phyloP scores from a whole-genome alignment of 805 yeast species.

The Cyberlindnera maritima region DNA sequence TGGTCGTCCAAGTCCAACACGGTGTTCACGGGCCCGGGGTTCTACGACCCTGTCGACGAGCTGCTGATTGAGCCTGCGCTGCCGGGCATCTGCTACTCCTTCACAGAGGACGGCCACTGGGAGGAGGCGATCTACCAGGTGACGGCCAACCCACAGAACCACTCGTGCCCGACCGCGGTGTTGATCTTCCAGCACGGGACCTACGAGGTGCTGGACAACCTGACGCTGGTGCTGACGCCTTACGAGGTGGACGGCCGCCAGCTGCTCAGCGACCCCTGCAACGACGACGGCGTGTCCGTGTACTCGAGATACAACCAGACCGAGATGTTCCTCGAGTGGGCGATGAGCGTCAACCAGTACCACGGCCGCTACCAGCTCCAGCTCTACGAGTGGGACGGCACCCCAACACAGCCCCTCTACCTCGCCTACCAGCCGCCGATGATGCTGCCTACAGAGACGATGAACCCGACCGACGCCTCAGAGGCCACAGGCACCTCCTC shows the following conservation, averaged over 20 bases:
- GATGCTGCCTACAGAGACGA: constrained; percentile 91
- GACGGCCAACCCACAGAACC: constrained; percentile 64
- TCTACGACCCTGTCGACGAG: constrained; percentile 95
- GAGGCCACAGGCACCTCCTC: constrained; percentile 29
- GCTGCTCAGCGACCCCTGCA: constrained; percentile 83
- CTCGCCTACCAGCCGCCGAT: constrained; percentile 91
- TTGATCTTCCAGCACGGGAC: constrained; percentile 88
- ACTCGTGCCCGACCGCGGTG: constrained; percentile 80
- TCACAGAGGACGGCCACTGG: constrained; percentile 86
- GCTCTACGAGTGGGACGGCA: constrained; percentile 74
- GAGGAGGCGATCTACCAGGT: constrained; percentile 90
- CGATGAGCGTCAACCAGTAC: constrained; percentile 67
- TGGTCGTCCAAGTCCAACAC: constrained; percentile 94
- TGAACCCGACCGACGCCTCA: constrained; percentile 73
- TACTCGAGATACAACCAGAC: constrained; percentile 74
- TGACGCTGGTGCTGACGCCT: constrained; percentile 69
- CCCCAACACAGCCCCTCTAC: constrained; percentile 81
- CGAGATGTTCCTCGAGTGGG: constrained; percentile 55
- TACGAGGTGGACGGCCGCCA: constrained; percentile 90
- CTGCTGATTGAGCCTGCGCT: constrained; percentile 90
- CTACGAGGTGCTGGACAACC: constrained; percentile 60
- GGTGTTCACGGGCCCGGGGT: constrained; percentile 95
- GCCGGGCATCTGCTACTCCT: constrained; percentile 91
- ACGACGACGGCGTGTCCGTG: constrained; percentile 51
- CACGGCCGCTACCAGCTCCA: constrained; percentile 80